phyloP scores from a whole-genome alignment of 441 rosid genomes.

The Adansonia gregorii region DNA sequence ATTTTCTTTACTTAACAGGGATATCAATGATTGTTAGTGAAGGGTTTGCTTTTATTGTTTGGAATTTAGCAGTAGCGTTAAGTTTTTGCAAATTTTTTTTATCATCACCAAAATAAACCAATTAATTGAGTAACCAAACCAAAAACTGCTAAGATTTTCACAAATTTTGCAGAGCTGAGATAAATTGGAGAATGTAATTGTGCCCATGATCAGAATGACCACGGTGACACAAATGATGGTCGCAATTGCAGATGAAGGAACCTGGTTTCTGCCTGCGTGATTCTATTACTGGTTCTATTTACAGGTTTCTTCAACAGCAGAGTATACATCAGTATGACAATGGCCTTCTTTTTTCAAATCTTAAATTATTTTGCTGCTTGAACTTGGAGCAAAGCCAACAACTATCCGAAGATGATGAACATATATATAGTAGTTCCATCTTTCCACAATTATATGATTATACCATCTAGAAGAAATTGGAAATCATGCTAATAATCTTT shows the following conservation, averaged over 20 bases:
- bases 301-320: too few species aligned
- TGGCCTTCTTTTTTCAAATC: not conserved
- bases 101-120: conserved; percentile 13
- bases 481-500: too few species aligned
- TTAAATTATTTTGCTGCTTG: not conserved
- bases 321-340: too few species aligned
- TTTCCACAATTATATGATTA: too few species aligned
- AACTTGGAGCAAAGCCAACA: not conserved
- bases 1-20: not conserved
- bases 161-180: not conserved
- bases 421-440: too few species aligned
- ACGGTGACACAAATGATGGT: conserved; percentile 29
- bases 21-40: not conserved
- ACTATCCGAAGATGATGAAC: not conserved
- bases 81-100: not conserved
- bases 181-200: not conserved
- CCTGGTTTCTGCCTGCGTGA: too few species aligned
- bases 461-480: too few species aligned
- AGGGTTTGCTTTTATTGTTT: not conserved
- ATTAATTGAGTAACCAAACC: not conserved
- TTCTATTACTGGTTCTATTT: too few species aligned
- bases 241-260: conserved; percentile 33
- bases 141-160: too few species aligned
- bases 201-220: conserved; percentile 9
- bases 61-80: conserved; percentile 11